Conservation (phyloP, 192 early-diverging fungal genomes). For the Thoreauomyces humboldtii region DNA sequence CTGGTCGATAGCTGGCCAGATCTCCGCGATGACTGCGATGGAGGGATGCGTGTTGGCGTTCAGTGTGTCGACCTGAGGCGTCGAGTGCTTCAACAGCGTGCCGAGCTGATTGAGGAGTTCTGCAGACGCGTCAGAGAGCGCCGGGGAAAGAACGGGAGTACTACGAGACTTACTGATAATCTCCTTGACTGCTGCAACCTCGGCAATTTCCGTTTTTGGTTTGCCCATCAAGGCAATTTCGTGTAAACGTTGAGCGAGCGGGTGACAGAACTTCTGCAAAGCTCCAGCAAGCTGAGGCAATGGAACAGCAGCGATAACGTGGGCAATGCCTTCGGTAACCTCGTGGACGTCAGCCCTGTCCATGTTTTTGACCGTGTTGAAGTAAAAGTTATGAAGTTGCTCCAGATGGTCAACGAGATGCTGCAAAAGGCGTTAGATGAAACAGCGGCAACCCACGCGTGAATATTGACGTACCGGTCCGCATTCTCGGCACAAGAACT, state of each 20-base stretch:
- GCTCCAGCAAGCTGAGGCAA: conserved; percentile 38
- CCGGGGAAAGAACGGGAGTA: too few species aligned
- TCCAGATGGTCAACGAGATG: conserved; percentile 72
- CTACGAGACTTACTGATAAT: conserved; percentile 12
- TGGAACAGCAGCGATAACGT: conserved; percentile 81
- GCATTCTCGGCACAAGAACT: conserved; percentile 88
- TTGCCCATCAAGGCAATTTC: conserved; percentile 49
- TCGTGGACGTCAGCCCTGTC: conserved; percentile 69
- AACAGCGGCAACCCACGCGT: not conserved
- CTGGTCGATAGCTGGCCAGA: conserved; percentile 74
- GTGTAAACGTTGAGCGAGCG: conserved; percentile 71
- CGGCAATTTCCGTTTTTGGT: conserved; percentile 35
- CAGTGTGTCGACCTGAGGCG: conserved; percentile 27
- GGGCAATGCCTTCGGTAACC: conserved; percentile 85
- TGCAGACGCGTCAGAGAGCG: too few species aligned
- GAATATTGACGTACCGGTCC: conserved; percentile 60
- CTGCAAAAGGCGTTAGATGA: conserved; percentile 29
- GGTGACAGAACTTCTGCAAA: conserved; percentile 70
- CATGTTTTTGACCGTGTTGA: conserved; percentile 66
- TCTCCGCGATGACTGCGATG: conserved; percentile 58
- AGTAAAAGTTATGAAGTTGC: conserved; percentile 82
- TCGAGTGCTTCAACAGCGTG: conserved; percentile 13
- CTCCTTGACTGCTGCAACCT: conserved; percentile 26
- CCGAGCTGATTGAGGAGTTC: conserved; percentile 60
- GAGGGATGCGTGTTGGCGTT: conserved; percentile 54